A percentile compares a stretch with the other conserved stretches of the same genome.
These are phyloP conservation scores for Fomitiporia mediterranea DNA, from an alignment of 1,284 basidiomycete species.

Conservation along the genomic window DNA sequence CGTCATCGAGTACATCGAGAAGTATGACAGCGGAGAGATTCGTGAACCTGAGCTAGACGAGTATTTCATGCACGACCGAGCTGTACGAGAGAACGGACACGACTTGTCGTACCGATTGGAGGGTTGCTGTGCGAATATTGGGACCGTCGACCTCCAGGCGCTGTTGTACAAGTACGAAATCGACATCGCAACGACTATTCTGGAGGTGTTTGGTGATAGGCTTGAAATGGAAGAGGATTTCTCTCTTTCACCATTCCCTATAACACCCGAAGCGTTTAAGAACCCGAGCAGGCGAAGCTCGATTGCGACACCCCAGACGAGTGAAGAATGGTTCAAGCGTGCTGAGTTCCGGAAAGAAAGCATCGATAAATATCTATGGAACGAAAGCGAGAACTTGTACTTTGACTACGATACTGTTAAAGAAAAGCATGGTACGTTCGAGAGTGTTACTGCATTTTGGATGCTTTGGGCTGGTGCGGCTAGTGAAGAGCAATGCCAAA, in stretches of 20 bases:
- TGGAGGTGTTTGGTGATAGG: slow-evolving; percentile 90
- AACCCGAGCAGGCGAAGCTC: slow-evolving; percentile 60
- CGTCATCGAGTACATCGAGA: slow-evolving; percentile 96
- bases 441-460: slow-evolving; percentile 95
- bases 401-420: slow-evolving; percentile 94
- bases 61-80: slow-evolving; percentile 96
- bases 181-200: slow-evolving; percentile 90
- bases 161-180: slow-evolving; percentile 91
- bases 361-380: slow-evolving; percentile 96
- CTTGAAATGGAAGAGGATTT: slow-evolving; percentile 93
- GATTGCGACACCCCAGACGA: slow-evolving; percentile 57
- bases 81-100: slow-evolving; percentile 92
- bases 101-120: slow-evolving; percentile 98
- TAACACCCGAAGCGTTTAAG: slow-evolving; percentile 73
- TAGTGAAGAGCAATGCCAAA: slow-evolving; percentile 90
- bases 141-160: slow-evolving; percentile 93
- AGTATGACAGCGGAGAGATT: slow-evolving; percentile 84
- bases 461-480: slow-evolving; percentile 97
- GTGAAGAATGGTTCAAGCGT: slow-evolving; percentile 87
- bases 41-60: slow-evolving; percentile 90
- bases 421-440: slow-evolving; percentile 89
- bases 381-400: slow-evolving; percentile 91
- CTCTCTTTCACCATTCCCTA: slow-evolving; percentile 85
- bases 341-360: slow-evolving; percentile 77
- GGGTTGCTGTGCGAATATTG: slow-evolving; percentile 93